phyloP scores from a whole-genome alignment of 805 yeast species.

The Candida orba region DNA sequence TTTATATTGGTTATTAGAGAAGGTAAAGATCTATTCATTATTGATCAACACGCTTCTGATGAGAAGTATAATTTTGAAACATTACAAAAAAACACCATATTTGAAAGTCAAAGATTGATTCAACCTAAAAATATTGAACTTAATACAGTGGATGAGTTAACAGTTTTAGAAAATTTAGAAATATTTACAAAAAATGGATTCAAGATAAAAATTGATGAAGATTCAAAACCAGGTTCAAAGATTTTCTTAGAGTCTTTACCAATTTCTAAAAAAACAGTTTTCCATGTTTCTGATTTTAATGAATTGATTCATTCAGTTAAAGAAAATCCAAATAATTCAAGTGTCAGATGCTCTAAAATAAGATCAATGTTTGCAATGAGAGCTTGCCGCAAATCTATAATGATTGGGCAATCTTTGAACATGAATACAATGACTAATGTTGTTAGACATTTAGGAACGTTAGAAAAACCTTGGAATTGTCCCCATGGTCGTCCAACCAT shows the following conservation, averaged over 20 bases:
- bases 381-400: constrained; percentile 88
- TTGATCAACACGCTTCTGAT: constrained; percentile 98
- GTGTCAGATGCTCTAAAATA: constrained; percentile 65
- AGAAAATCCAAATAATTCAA: constrained; percentile 41
- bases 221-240: constrained; percentile 47
- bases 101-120: constrained; percentile 68
- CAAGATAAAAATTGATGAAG: constrained; percentile 43
- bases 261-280: constrained; percentile 58
- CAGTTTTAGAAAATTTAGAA: constrained; percentile 51
- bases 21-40: constrained; percentile 62
- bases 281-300: constrained; percentile 58
- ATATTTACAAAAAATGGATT: constrained; percentile 76
- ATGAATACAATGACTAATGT: constrained; percentile 56
- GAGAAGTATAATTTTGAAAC: constrained; percentile 88
- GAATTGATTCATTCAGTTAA: constrained; percentile 68
- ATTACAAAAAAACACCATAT: constrained; percentile 45
- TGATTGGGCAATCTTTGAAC: constrained; percentile 78
- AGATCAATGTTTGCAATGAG: constrained; percentile 86
- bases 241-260: constrained; percentile 62
- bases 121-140: constrained; percentile 50
- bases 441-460: constrained; percentile 55
- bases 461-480: constrained; percentile 89
- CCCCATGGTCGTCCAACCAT: constrained; percentile 98
- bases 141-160: constrained; percentile 70
- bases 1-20: constrained; percentile 68